Base-by-base conservation (phyloP, 805 yeast species). In the Candida broadrunensis region DNA sequence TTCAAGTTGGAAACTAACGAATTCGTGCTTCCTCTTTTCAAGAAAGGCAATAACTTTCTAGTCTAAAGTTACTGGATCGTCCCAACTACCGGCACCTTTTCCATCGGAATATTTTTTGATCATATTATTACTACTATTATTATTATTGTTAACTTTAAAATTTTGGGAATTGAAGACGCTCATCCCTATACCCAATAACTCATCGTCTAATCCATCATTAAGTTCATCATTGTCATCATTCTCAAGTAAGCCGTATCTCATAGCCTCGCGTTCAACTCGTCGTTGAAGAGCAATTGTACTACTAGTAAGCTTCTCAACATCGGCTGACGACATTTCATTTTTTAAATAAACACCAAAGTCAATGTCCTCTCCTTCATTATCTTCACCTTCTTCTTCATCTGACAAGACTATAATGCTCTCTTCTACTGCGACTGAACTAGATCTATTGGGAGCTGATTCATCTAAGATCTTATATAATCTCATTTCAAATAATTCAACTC, bases 21-120 rank as follows among this genome's bases (percentile, higher is more conserved):
- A n/a, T n/a, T n/a, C n/a, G n/a, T n/a, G n/a, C n/a, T n/a, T n/a
- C n/a, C n/a, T n/a, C n/a, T n/a, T n/a, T n/a, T n/a, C n/a, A n/a
- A n/a, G n/a, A n/a, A n/a, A n/a, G n/a, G n/a, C n/a, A n/a, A n/a
- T n/a, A n/a, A n/a, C n/a, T n/a, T n/a, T n/a, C 29, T 49, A 65
- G 38, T 67, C 72, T 21, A 68, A 41, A 2, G 63, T 61, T 14
- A 67, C 58, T 4, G 74, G 74, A 39, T 67, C 66, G 24, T 60
- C 66, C 68, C 68, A 63, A 36, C 64, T 63, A 0, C 74, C 73
- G 2, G 48, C 45, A 12, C 68, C 70, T 4, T 42, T 39, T 21
- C 39, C 27, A 7, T 34, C 31, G 12, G 36, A 25, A 15, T 38
- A 35, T 2, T 30, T 18, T 26, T 19, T 16, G 20, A 21, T 35